Evolutionary conservation across 2,329 filamentous ascomycete species (phyloP), one percentile per base, ranked within the genome.

Genomic region (Zasmidium angulare): DNA sequence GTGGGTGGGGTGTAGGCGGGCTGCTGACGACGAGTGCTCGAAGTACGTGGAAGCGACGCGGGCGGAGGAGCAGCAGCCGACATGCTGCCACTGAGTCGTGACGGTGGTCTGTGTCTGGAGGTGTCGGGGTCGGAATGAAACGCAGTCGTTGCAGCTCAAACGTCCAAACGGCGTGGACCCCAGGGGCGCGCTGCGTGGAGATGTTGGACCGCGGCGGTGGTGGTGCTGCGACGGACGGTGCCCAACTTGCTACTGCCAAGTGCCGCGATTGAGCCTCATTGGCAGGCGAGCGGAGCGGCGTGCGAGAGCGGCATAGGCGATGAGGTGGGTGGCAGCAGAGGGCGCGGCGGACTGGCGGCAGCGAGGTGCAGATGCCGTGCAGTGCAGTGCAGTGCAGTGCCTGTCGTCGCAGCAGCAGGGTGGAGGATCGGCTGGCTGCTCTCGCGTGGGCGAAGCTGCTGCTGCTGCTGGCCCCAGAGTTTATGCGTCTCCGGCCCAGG

Each of bases 51-150:
- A 19, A 50, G 75, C 61, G 82, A 71, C 56, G 78, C 71, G 23
- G 79, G 75, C 60, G 77, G 72, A 60, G 77, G 75, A 61, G 78
- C 76, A 59, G 81, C 76, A 63, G 81, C 75, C 58, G 79, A 74
- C 71, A 74, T 74, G 49, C 21, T 48, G 31, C 9, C 19, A 20
- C 14, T 49, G 20, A 22, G 46, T 12, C 23, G 20, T 20, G 10
- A 20, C 7, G 20, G 46, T 22, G 46, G 46, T 49, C 10, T 12
- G 20, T 49, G 20, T 22, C n/a, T n/a, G n/a, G n/a, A 20, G 36
- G n/a, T 9, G 11, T 19, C 12, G 36, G 36, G 36, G 14, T 36
- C 7, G 36, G 36, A 3, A 10, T 17, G 36, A 43, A 43, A 43
- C 36, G n/a, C 26, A 29, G 26, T 17, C 36, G 36, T 43, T 43